Evolutionary conservation across 768 basidiomycete genomes (phyloP).

Genomic region (Tulasnella sp.): DNA sequence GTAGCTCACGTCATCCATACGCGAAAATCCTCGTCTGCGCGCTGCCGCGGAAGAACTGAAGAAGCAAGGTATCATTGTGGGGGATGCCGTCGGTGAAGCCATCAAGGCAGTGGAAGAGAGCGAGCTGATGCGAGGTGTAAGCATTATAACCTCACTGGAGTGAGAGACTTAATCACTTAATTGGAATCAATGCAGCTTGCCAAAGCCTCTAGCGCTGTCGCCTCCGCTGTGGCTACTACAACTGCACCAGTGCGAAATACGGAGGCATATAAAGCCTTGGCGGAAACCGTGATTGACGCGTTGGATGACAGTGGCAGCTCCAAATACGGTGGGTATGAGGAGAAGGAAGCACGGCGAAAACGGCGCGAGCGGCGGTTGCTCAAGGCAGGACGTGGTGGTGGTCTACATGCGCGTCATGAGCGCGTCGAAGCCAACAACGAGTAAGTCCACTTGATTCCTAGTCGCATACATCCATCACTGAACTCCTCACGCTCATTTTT

Average conservation of each 20-base stretch:
- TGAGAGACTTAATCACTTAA: not conserved
- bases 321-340: slow-evolving; percentile 92
- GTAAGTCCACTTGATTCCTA: slow-evolving; percentile 39
- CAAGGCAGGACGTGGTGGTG: slow-evolving; percentile 68
- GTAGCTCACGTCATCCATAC: slow-evolving; percentile 85
- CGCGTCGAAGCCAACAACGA: slow-evolving; percentile 66
- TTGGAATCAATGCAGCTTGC: slow-evolving; percentile 53
- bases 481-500: not conserved
- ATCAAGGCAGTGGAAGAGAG: slow-evolving; percentile 91
- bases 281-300: slow-evolving; percentile 83
- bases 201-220: slow-evolving; percentile 74
- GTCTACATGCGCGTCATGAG: slow-evolving; percentile 39
- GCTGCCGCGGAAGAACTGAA: slow-evolving; percentile 89
- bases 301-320: slow-evolving; percentile 89
- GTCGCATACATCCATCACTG: not conserved
- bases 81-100: slow-evolving; percentile 88
- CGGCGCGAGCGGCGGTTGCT: slow-evolving; percentile 70
- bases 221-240: slow-evolving; percentile 72
- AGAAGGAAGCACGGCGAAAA: slow-evolving; percentile 78
- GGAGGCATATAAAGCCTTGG: slow-evolving; percentile 81
- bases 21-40: slow-evolving; percentile 86
- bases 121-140: slow-evolving; percentile 75
- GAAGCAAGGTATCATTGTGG: slow-evolving; percentile 81
- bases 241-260: slow-evolving; percentile 98
- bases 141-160: slow-evolving; percentile 25